phyloP scores from a whole-genome alignment of 176 grass and related monocot species.

The Triticum urartu region DNA sequence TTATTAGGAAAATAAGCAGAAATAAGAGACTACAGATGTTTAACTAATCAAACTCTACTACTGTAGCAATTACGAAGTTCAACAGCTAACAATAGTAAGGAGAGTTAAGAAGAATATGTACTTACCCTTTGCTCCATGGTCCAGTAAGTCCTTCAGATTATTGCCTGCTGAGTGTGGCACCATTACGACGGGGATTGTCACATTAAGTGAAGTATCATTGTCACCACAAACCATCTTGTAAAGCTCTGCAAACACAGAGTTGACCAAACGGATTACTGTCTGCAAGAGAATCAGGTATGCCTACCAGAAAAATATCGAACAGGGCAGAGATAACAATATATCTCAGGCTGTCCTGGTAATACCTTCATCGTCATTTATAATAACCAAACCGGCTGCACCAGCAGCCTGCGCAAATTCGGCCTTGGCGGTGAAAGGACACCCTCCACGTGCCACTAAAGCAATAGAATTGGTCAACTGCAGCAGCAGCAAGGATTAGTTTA shows the following conservation, averaged over 20 bases:
- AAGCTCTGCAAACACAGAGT: slow-evolving; percentile 57
- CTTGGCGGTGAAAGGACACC: slow-evolving; percentile 89
- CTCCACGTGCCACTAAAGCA: slow-evolving; percentile 75
- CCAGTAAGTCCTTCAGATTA: slow-evolving; percentile 56
- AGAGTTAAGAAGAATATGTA: slow-evolving; percentile 18
- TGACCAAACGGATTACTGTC: slow-evolving; percentile 17
- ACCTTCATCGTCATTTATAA: slow-evolving; percentile 98
- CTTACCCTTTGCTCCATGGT: slow-evolving; percentile 53
- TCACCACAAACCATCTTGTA: slow-evolving; percentile 97
- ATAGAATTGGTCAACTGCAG: slow-evolving; percentile 70
- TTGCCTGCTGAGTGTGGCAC: slow-evolving; percentile 82
- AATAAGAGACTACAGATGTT: neutral
- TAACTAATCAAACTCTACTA: too few relatives aligned
- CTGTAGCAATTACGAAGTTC: neutral
- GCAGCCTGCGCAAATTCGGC: slow-evolving; percentile 70
- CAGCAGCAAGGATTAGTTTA: neutral
- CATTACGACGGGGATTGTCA: slow-evolving; percentile 93
- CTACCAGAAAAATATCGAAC: slow-evolving; percentile 24
- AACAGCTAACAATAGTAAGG: neutral
- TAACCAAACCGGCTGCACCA: slow-evolving; percentile 73
- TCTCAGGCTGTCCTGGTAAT: neutral
- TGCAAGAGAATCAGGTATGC: neutral
- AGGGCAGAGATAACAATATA: slow-evolving; percentile 5
- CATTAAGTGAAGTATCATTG: slow-evolving; percentile 83
- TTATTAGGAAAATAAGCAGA: neutral